Conservation (phyloP, 1,284 basidiomycete genomes). For the Tilletiaria anomala region DNA sequence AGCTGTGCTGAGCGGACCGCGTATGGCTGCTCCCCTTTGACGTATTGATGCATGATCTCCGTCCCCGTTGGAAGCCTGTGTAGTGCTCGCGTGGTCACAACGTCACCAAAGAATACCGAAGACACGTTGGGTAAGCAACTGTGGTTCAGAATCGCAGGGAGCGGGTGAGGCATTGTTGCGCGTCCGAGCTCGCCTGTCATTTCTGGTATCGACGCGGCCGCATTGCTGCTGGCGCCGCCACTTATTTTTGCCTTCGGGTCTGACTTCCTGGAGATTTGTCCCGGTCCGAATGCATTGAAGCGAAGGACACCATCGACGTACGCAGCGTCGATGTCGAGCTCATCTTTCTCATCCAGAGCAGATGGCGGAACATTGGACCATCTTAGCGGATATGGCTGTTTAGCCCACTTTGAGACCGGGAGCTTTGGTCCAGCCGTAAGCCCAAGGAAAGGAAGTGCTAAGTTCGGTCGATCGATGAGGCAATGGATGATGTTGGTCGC, state of each 20-base stretch:
- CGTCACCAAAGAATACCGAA: slow-evolving; percentile 34
- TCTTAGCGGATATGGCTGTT: slow-evolving; percentile 17
- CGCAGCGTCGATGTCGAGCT: slow-evolving; percentile 14
- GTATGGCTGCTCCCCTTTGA: slow-evolving; percentile 30
- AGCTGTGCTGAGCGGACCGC: slow-evolving; percentile 21
- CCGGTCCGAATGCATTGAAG: slow-evolving; percentile 38
- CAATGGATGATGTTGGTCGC: slow-evolving; percentile 31
- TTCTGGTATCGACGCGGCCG: neutral
- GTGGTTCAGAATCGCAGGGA: slow-evolving; percentile 38
- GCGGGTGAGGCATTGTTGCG: slow-evolving; percentile 34
- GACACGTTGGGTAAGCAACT: slow-evolving; percentile 36
- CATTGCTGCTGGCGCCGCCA: neutral
- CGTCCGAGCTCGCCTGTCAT: slow-evolving; percentile 1
- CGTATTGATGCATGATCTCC: slow-evolving; percentile 38
- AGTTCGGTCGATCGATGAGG: slow-evolving; percentile 16
- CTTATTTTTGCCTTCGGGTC: neutral
- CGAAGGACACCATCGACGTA: slow-evolving; percentile 37
- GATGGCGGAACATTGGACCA: neutral
- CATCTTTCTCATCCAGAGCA: slow-evolving; percentile 2
- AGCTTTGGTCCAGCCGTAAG: slow-evolving; percentile 31
- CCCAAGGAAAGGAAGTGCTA: slow-evolving; percentile 26
- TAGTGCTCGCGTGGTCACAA: slow-evolving; percentile 32
- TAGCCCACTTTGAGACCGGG: slow-evolving; percentile 14
- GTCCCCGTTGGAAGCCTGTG: slow-evolving; percentile 22
- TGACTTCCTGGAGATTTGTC: neutral